Base-by-base conservation (phyloP, 352 stramenopile species). In the Globisporangium nagaii region DNA sequence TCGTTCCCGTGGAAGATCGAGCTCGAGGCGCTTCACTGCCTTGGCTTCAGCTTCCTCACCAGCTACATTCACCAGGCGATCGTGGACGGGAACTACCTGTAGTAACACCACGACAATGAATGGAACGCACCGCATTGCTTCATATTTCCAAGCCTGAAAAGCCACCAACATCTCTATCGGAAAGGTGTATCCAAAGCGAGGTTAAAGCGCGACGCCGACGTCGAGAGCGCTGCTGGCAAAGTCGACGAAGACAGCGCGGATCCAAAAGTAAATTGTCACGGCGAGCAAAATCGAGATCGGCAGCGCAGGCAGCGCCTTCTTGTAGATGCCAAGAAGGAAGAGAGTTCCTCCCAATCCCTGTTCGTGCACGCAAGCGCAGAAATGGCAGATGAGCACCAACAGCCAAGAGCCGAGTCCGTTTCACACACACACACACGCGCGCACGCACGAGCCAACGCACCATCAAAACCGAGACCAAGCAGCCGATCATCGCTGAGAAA, bases 251-350 rank as follows among this genome's bases (percentile, higher is more conserved):
- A 86, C 73, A 22, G 68, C 48, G 27, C 75, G 73, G 64, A 90
- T 73, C 84, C 84, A 95, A 58, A 93, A 89, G 65, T 92, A 93
- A 50, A 90, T 65, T 25, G 63, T 70, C 6, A 89, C 82, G 7
- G 82, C 74, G 25, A 95, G 53, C 24, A 95, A 49, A 68, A 95
- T 93, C 13, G 84, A 95, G 49, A 99, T 99, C 9, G 97, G 97
- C 31, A 99, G 68, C 15, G 97, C 97, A 15, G 96, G 95, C 36
- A 99, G 72, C n/a, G 96, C 97, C 43, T 82, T 90, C 43, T 98
- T 86, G 67, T 97, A 97, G 10, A 99, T 83, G 11, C 87, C 88
- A 28, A 99, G 77, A 30, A 99, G 69, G 43, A 98, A 88, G 2
- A 99, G 70, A 12, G 97, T 99, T 9, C 82, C 88, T 34, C 87